Evolutionary conservation across 2,329 filamentous ascomycete species (phyloP).

Genomic region (Phoma sp.): DNA sequence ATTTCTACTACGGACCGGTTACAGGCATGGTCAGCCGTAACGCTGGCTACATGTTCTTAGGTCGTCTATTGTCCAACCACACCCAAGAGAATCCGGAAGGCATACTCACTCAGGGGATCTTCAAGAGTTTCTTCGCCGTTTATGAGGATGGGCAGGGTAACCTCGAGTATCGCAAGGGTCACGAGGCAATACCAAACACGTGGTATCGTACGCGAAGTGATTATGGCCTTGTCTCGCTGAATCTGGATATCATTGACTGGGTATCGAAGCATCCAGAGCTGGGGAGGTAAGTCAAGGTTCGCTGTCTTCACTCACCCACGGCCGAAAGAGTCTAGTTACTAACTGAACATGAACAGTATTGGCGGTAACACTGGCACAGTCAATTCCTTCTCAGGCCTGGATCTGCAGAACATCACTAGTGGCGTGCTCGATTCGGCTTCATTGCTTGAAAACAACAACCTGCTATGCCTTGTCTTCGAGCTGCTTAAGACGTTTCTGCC

Average conservation of each 20-base stretch:
- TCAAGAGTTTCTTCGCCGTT: slow-evolving; percentile 58
- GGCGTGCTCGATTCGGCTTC: slow-evolving; percentile 27
- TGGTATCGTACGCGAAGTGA: slow-evolving; percentile 57
- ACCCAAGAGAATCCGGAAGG: slow-evolving; percentile 22
- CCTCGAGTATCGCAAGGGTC: slow-evolving; percentile 53
- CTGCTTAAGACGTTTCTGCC: slow-evolving; percentile 44
- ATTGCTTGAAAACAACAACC: slow-evolving; percentile 50
- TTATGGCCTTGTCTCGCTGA: slow-evolving; percentile 53
- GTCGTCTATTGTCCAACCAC: slow-evolving; percentile 44
- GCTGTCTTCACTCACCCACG: not conserved
- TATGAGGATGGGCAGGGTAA: slow-evolving; percentile 48
- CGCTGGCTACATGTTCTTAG: slow-evolving; percentile 46
- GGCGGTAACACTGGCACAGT: slow-evolving; percentile 61
- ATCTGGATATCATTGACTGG: slow-evolving; percentile 27
- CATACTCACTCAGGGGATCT: slow-evolving; percentile 32
- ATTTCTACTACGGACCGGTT: slow-evolving; percentile 62
- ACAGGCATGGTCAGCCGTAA: slow-evolving; percentile 59
- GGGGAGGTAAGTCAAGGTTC: slow-evolving; percentile 21
- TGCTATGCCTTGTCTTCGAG: slow-evolving; percentile 47
- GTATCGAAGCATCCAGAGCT: slow-evolving; percentile 22
- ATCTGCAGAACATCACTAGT: slow-evolving; percentile 33
- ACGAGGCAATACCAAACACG: slow-evolving; percentile 60
- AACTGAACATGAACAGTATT: slow-evolving; percentile 33
- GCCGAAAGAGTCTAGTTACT: not conserved
- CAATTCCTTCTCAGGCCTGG: slow-evolving; percentile 59